Conservation (phyloP, 805 yeast genomes). For the Kregervanrija pseudodelftensis region DNA sequence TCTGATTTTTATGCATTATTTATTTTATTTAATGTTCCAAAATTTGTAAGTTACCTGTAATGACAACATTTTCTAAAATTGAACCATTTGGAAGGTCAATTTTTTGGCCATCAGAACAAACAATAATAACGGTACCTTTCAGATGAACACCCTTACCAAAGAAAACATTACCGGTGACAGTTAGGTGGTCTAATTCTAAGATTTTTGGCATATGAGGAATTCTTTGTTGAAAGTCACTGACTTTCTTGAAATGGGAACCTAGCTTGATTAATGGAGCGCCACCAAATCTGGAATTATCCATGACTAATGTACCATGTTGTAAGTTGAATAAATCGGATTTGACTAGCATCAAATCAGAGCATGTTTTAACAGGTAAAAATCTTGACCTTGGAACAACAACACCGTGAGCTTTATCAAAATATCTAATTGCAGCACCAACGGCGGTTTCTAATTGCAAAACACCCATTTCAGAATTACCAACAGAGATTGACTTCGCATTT, state of each 20-base stretch:
- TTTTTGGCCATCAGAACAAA: slow-evolving; percentile 93
- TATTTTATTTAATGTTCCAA: slow-evolving; percentile 59
- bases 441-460: slow-evolving; percentile 97
- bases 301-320: slow-evolving; percentile 82
- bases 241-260: slow-evolving; percentile 96
- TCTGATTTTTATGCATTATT: not conserved
- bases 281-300: slow-evolving; percentile 81
- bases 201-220: slow-evolving; percentile 94
- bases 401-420: slow-evolving; percentile 92
- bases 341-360: slow-evolving; percentile 88
- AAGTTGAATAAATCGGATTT: slow-evolving; percentile 89
- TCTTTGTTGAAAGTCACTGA: slow-evolving; percentile 80
- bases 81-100: slow-evolving; percentile 98
- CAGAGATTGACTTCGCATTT: slow-evolving; percentile 75
- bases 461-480: slow-evolving; percentile 70
- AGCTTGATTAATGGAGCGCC: slow-evolving; percentile 92
- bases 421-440: slow-evolving; percentile 97
- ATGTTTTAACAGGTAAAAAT: slow-evolving; percentile 96
- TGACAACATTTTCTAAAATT: slow-evolving; percentile 89
- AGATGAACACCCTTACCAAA: slow-evolving; percentile 85
- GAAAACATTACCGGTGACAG: slow-evolving; percentile 93
- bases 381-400: slow-evolving; percentile 97
- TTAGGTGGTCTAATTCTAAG: slow-evolving; percentile 92
- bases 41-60: slow-evolving; percentile 93
- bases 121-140: slow-evolving; percentile 96